These are phyloP conservation scores for Annulohypoxylon truncatum DNA, from an alignment of 2,329 filamentous ascomycete species.

Conservation along the genomic window DNA sequence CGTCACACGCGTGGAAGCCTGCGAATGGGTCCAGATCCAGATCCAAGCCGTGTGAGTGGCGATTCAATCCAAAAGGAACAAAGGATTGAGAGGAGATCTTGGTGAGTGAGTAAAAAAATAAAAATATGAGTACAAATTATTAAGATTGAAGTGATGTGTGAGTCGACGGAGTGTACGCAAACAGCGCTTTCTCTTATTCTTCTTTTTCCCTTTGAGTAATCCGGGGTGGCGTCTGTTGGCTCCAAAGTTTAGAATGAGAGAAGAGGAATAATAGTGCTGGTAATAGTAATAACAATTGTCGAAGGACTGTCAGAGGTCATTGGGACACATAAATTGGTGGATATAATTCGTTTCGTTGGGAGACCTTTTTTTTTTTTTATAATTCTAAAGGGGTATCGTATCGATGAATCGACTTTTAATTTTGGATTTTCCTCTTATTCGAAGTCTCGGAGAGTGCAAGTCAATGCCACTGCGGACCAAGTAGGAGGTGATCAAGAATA, in stretches of 20 bases:
- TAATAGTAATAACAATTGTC: conserved; percentile 18
- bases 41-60: conserved; percentile 40
- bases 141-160: conserved; percentile 16
- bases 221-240: conserved; percentile 28
- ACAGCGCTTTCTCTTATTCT: conserved; percentile 5
- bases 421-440: conserved; percentile 23
- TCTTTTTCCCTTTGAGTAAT: conserved; percentile 36
- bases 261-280: conserved; percentile 22
- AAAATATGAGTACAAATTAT: conserved; percentile 37
- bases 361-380: conserved; percentile 15
- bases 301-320: conserved; percentile 40
- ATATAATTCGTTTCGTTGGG: conserved; percentile 35
- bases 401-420: conserved; percentile 17
- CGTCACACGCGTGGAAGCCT: conserved; percentile 49
- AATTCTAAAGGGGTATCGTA: conserved; percentile 3
- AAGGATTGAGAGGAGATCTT: conserved; percentile 38
- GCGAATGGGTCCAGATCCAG: conserved; percentile 47
- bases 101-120: conserved; percentile 17
- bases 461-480: conserved; percentile 61
- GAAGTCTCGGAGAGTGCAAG: conserved; percentile 61
- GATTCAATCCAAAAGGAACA: conserved; percentile 40
- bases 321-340: conserved; percentile 24
- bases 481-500: conserved; percentile 13
- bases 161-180: conserved; percentile 19
- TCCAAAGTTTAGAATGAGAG: conserved; percentile 25